These are phyloP conservation scores for Rosa persica DNA, from an alignment of 306 rosid genomes.

Conservation along the genomic window DNA sequence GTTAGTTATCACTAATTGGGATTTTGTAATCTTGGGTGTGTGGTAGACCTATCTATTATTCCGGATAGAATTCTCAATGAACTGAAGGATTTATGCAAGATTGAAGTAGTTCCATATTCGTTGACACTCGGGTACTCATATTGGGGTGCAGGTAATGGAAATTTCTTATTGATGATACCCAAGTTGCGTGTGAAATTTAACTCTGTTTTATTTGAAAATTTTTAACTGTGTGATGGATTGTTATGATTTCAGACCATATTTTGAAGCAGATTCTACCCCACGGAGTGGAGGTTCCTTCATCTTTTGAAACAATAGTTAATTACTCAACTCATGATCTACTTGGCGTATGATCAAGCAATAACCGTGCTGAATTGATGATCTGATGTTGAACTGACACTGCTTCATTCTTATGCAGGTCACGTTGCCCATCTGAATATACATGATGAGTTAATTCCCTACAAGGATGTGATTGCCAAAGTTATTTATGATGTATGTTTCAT, in stretches of 20 bases:
- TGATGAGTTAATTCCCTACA: slow-evolving; percentile 76
- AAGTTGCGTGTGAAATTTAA: neutral
- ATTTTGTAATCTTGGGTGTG: slow-evolving; percentile 10
- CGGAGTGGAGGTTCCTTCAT: slow-evolving; percentile 86
- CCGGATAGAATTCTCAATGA: slow-evolving; percentile 63
- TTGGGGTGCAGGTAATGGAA: slow-evolving; percentile 75
- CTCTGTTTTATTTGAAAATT: neutral
- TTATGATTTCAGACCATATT: slow-evolving; percentile 63
- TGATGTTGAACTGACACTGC: slow-evolving; percentile 34
- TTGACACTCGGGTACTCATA: slow-evolving; percentile 84
- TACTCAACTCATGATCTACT: slow-evolving; percentile 31
- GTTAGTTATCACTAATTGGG: slow-evolving; percentile 3
- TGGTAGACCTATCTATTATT: slow-evolving; percentile 65
- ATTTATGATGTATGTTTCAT: slow-evolving; percentile 71
- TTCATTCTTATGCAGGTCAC: slow-evolving; percentile 68
- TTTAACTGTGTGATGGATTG: slow-evolving; percentile 12
- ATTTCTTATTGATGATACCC: neutral
- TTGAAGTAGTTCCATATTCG: slow-evolving; percentile 76
- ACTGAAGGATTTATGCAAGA: slow-evolving; percentile 60
- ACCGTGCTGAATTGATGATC: neutral
- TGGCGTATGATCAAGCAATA: neutral
- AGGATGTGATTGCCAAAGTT: slow-evolving; percentile 90
- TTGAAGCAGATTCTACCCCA: slow-evolving; percentile 85
- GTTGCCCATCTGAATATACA: slow-evolving; percentile 93
- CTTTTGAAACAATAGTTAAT: slow-evolving; percentile 95